Conservation (phyloP, 768 basidiomycete genomes). For the Suillus tomentosus region DNA sequence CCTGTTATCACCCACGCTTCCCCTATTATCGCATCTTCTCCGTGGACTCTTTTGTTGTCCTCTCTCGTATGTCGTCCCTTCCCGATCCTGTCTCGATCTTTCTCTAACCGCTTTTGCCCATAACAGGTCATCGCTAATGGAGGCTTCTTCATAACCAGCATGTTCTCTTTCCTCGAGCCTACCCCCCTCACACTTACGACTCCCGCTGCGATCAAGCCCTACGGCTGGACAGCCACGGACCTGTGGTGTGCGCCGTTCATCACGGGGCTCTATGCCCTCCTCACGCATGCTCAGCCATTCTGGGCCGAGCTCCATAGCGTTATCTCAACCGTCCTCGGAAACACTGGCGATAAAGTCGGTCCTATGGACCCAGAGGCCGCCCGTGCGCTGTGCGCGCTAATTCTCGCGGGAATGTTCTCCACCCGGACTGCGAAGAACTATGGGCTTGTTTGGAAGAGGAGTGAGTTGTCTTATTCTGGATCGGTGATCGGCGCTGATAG, state of each 20-base stretch:
- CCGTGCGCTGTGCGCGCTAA: constrained; percentile 67
- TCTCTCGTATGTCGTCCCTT: constrained; percentile 56
- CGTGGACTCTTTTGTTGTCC: constrained; percentile 73
- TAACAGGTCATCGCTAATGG: constrained; percentile 69
- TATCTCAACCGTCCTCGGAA: constrained; percentile 50
- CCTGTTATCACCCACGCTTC: constrained; percentile 56
- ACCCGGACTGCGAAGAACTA: constrained; percentile 70
- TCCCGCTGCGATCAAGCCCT: constrained; percentile 75
- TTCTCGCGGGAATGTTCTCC: constrained; percentile 63
- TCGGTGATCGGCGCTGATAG: background rate
- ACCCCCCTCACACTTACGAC: constrained; percentile 68
- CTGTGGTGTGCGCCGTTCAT: constrained; percentile 82
- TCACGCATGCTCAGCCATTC: constrained; percentile 87
- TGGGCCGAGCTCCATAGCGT: constrained; percentile 64
- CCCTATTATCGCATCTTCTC: constrained; percentile 58
- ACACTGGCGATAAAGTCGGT: constrained; percentile 34
- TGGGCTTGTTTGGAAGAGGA: constrained; percentile 25
- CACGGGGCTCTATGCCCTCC: constrained; percentile 76
- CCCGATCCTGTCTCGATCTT: background rate
- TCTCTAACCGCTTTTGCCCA: background rate
- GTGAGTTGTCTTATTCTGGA: constrained; percentile 16
- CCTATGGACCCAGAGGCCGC: constrained; percentile 66
- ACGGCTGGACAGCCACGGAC: constrained; percentile 86
- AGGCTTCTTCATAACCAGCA: constrained; percentile 78
- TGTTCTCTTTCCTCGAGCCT: constrained; percentile 75